A percentile compares a stretch with the other conserved stretches of the same genome.
phyloP scores from a whole-genome alignment of 345 rosid genomes.

The Angophora floribunda region DNA sequence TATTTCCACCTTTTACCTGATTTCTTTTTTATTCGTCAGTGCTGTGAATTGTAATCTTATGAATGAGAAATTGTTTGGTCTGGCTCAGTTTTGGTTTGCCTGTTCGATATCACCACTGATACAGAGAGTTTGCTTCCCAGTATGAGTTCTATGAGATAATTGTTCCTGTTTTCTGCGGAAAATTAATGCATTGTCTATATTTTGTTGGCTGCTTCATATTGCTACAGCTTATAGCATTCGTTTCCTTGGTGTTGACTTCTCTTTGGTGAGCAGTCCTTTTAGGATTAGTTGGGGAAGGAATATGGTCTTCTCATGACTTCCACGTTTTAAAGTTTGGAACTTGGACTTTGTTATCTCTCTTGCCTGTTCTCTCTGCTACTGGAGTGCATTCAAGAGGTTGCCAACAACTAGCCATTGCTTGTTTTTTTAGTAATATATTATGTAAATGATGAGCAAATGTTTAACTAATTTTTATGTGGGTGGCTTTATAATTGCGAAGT shows the following conservation, averaged over 20 bases:
- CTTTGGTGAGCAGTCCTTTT: not conserved
- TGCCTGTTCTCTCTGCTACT: not conserved
- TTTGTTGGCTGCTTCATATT: not conserved
- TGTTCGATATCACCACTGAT: no score
- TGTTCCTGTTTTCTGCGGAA: not conserved
- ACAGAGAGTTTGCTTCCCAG: not conserved
- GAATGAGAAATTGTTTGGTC: not conserved
- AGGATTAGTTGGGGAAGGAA: not conserved
- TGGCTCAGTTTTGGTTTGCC: not conserved
- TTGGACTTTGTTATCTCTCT: not conserved
- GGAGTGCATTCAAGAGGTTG: not conserved
- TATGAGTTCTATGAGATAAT: not conserved
- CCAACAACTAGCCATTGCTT: not conserved
- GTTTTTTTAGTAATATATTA: not conserved
- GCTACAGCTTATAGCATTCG: not conserved
- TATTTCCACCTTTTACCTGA: not conserved
- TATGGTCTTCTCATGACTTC: not conserved
- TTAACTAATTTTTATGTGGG: not conserved
- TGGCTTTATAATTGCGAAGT: not conserved
- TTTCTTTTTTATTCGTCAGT: not conserved
- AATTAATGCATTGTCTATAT: not conserved
- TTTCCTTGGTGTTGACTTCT: not conserved
- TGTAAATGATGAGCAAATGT: not conserved
- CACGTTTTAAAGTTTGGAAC: not conserved
- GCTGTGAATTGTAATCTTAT: not conserved